Percentiles rank a stretch among this genome's conserved stretches.
Conservation (phyloP, 331 rosid species). For the Stylosanthes scabra region DNA sequence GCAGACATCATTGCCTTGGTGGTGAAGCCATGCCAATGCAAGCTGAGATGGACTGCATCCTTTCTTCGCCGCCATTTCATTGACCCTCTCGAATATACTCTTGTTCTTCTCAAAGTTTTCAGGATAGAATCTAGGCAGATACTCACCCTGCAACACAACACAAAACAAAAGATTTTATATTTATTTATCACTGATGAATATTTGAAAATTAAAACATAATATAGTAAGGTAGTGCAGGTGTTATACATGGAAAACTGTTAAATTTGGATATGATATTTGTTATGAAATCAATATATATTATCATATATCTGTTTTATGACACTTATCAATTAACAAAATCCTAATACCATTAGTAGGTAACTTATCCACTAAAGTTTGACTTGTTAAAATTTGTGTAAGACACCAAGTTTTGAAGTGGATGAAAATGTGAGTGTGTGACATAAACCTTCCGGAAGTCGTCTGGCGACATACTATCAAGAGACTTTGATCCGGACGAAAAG, state of each 20-base stretch:
- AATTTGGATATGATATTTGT: too few relatives aligned
- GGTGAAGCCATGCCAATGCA: conserved; percentile 81
- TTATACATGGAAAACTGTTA: too few relatives aligned
- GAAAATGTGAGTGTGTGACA: too few relatives aligned
- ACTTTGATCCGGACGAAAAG: too few relatives aligned
- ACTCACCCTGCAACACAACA: conserved; percentile 42
- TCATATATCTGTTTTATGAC: not conserved
- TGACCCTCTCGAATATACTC: conserved; percentile 51
- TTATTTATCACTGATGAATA: not conserved
- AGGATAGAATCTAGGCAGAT: conserved; percentile 58
- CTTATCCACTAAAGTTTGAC: not conserved
- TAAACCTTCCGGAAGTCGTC: too few relatives aligned
- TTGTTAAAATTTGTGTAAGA: not conserved
- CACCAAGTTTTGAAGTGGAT: too few relatives aligned
- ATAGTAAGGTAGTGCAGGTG: not conserved
- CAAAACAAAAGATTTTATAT: not conserved
- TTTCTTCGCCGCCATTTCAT: conserved; percentile 60
- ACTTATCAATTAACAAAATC: too few relatives aligned
- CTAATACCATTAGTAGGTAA: not conserved
- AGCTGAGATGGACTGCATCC: conserved; percentile 72
- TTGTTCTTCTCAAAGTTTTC: conserved; percentile 61
- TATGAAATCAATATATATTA: not conserved
- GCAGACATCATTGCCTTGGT: conserved; percentile 69
- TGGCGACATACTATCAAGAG: too few relatives aligned
- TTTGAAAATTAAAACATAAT: too few relatives aligned